Evolutionary conservation across 2,329 filamentous ascomycete genomes (phyloP).

Genomic region (Paecilomyces variotii): DNA sequence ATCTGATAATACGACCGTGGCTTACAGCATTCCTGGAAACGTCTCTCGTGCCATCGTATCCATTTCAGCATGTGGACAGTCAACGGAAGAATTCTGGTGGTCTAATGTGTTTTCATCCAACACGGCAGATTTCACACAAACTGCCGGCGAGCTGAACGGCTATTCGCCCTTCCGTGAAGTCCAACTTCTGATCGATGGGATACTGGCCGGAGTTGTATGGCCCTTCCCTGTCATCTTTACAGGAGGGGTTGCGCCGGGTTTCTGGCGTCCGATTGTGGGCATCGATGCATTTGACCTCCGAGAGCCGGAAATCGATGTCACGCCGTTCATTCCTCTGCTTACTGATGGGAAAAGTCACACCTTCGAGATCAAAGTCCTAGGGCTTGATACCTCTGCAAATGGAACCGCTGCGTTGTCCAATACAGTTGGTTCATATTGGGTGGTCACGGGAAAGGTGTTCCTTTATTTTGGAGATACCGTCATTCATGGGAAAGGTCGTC

Average conservation of each 20-base stretch:
- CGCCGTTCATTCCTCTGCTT: conserved; percentile 63
- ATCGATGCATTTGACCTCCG: conserved; percentile 70
- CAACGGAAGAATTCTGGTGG: conserved; percentile 79
- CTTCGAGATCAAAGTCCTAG: conserved; percentile 61
- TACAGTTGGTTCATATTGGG: conserved; percentile 60
- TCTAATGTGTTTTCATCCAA: conserved; percentile 62
- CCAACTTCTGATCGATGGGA: conserved; percentile 65
- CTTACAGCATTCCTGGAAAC: conserved; percentile 57
- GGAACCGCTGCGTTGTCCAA: conserved; percentile 44
- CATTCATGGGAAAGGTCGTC: conserved; percentile 5
- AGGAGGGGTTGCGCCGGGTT: conserved; percentile 65
- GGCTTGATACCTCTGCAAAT: conserved; percentile 50
- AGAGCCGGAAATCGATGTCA: conserved; percentile 76
- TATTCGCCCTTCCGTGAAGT: conserved; percentile 71
- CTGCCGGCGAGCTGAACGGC: conserved; percentile 53
- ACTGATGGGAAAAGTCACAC: conserved; percentile 58
- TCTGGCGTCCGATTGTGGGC: conserved; percentile 72
- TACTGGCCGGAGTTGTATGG: conserved; percentile 67
- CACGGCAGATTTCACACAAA: conserved; percentile 49
- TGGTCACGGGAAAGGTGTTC: conserved; percentile 72
- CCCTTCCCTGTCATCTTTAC: conserved; percentile 79
- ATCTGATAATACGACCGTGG: conserved; percentile 50
- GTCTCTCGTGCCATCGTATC: conserved; percentile 63
- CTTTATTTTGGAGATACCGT: conserved; percentile 55
- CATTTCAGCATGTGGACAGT: conserved; percentile 69